Evolutionary conservation across 176 grass and related monocot genomes (phyloP).

Genomic region (Oryza meyeriana): DNA sequence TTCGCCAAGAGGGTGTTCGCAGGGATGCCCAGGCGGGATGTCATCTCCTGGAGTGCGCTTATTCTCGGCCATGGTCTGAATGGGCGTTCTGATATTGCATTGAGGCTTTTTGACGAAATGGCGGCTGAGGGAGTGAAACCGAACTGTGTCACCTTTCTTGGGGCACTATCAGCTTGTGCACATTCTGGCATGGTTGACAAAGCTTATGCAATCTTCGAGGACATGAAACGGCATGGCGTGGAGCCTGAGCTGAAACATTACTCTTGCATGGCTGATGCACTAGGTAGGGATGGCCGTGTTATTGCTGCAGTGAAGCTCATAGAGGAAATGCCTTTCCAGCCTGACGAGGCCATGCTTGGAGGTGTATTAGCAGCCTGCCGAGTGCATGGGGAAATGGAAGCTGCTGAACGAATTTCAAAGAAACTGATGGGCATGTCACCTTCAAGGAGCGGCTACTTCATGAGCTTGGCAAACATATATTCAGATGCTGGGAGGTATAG

Average conservation of each 20-base stretch:
- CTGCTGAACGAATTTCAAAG: slow-evolving; percentile 52
- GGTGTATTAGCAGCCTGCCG: slow-evolving; percentile 56
- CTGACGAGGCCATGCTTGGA: slow-evolving; percentile 61
- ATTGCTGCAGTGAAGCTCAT: slow-evolving; percentile 52
- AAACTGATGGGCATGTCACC: slow-evolving; percentile 59
- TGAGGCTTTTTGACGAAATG: slow-evolving; percentile 66
- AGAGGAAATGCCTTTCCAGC: slow-evolving; percentile 73
- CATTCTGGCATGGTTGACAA: slow-evolving; percentile 71
- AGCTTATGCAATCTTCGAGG: slow-evolving; percentile 45
- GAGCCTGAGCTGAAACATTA: slow-evolving; percentile 69
- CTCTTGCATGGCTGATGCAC: slow-evolving; percentile 59
- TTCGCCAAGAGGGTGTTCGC: slow-evolving; percentile 51
- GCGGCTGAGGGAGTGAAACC: slow-evolving; percentile 26
- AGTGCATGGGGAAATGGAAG: slow-evolving; percentile 63
- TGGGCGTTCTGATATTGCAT: slow-evolving; percentile 43
- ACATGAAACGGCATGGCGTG: slow-evolving; percentile 43
- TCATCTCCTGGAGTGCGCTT: slow-evolving; percentile 79
- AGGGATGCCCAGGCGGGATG: slow-evolving; percentile 47
- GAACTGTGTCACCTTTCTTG: slow-evolving; percentile 64
- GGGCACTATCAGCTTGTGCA: slow-evolving; percentile 63
- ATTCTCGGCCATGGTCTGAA: slow-evolving; percentile 77
- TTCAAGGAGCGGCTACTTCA: slow-evolving; percentile 63
- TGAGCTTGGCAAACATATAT: slow-evolving; percentile 87
- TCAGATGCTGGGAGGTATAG: slow-evolving; percentile 58
- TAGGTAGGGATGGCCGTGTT: slow-evolving; percentile 58